Conservation (phyloP, 768 basidiomycete species). For the Suillus subaureus region DNA sequence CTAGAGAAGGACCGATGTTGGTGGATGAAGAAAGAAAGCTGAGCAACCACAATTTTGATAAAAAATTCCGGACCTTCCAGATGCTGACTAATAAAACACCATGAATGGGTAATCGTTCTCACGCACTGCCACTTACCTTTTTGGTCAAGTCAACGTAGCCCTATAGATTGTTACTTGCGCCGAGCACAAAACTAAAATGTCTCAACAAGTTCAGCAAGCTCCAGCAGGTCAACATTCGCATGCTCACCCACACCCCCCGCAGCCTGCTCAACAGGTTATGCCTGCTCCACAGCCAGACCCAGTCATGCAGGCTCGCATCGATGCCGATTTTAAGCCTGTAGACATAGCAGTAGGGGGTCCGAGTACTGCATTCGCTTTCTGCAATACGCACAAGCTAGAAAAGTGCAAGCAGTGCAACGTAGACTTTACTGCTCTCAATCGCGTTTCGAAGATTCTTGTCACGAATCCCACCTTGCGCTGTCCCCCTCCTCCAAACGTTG, state of each 20-base stretch:
- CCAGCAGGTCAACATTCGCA: conserved; percentile 48
- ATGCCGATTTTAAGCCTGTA: conserved; percentile 66
- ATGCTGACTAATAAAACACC: conserved; percentile 25
- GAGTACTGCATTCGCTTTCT: conserved; percentile 59
- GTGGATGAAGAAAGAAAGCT: conserved; percentile 29
- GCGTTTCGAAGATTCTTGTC: conserved; percentile 69
- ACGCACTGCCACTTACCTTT: conserved; percentile 10
- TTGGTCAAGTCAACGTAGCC: neutral
- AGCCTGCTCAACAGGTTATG: conserved; percentile 44
- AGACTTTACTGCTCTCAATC: conserved; percentile 78
- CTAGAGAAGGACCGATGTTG: conserved; percentile 32
- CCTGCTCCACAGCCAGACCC: conserved; percentile 62
- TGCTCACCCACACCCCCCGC: conserved; percentile 38
- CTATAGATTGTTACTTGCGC: neutral
- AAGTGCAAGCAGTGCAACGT: conserved; percentile 73
- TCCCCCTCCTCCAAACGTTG: conserved; percentile 78
- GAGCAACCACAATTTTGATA: conserved; percentile 18
- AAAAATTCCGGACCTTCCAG: conserved; percentile 28
- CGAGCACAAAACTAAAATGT: conserved; percentile 45
- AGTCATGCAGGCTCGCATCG: conserved; percentile 73
- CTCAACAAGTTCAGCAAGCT: conserved; percentile 65
- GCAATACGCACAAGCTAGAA: conserved; percentile 67
- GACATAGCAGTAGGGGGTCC: conserved; percentile 54
- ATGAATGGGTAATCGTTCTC: conserved; percentile 11
- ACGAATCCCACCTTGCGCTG: conserved; percentile 72